These are phyloP conservation scores for Aschersonia sp. DNA, from an alignment of 2,329 filamentous ascomycete species.

Conservation along the genomic window DNA sequence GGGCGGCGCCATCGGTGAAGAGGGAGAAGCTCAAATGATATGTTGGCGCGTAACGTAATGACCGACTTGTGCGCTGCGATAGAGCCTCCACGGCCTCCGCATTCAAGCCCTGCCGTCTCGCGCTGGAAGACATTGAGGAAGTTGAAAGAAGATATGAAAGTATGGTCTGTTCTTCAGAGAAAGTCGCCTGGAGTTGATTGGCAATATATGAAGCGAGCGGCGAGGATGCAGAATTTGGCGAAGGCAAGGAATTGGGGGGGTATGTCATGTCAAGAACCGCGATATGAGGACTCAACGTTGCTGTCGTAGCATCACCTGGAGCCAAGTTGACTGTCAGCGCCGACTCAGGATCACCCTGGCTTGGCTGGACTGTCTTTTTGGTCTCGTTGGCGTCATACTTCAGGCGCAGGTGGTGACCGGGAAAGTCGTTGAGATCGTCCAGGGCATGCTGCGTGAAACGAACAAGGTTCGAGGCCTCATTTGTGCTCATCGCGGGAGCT, in stretches of 20 bases:
- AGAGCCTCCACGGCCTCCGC: conserved; percentile 40
- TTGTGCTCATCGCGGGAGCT: conserved; percentile 46
- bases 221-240: conserved; percentile 54
- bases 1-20: conserved; percentile 64
- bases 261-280: conserved; percentile 68
- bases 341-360: conserved; percentile 29
- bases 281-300: conserved; percentile 53
- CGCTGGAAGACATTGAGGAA: conserved; percentile 35
- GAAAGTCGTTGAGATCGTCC: conserved; percentile 76
- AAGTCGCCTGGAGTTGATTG: conserved; percentile 60
- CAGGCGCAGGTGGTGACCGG: conserved; percentile 62
- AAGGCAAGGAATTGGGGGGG: conserved; percentile 51
- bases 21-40: conserved; percentile 95
- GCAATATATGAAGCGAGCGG: conserved; percentile 65
- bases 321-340: conserved; percentile 59
- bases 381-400: conserved; percentile 14
- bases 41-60: conserved; percentile 80
- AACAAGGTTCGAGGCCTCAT: conserved; percentile 59
- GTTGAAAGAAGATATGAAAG: conserved; percentile 60
- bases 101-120: conserved; percentile 28
- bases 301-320: conserved; percentile 44
- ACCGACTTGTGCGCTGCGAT: conserved; percentile 62
- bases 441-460: conserved; percentile 74
- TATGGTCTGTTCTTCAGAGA: conserved; percentile 77
- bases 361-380: conserved; percentile 4